Base-by-base conservation (phyloP, 768 basidiomycete genomes). In the Phylloporus rhodoxanthus region DNA sequence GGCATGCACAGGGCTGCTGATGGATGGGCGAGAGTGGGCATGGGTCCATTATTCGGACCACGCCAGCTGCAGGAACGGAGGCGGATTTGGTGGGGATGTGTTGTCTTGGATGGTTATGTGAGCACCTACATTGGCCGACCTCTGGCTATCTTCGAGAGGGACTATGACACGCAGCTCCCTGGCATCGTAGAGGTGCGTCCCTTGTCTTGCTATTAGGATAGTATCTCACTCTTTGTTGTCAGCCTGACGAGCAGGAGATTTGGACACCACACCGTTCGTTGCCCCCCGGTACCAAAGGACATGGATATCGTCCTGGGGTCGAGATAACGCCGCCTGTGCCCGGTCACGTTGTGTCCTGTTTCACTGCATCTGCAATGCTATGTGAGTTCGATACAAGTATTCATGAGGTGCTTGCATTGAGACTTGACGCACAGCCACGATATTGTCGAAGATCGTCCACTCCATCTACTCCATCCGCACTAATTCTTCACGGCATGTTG, bases 1-100 rank as follows among this genome's bases (percentile, higher is more conserved):
- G 89, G 89, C 8, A 79, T 91, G 77, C 89, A 91, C 60, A 77
- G 87, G 30, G 77, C 76, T 55, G 85, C 90, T 26, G 88, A 91
- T 60, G 80, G 82, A 25, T 91, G 89, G 88, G 76, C 77, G 17
- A 68, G 82, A 23, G 77, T 64, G 48, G 79, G 73, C 14, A 72
- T 81, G 47, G 82, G 82, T 0, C 63, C 54, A 42, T 57, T 90
- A 37, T 89, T 90, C 60, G 74, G 72, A 2, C 68, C 70, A 46
- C 71, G 72, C 63, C 84, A 87, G 66, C 69, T 87, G 51, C 79
- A 84, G 57, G 83, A 85, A 64, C 73, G 88, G 54, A 75, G 82
- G 55, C 69, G 85, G 42, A 81, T 88, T 21, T 90, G 87, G 87
- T 86, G 80, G 70, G 81, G 79, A 25, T 90, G 88, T 63, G 78